These are phyloP conservation scores for Eutrema japonicum DNA, from an alignment of 345 rosid species.

Conservation along the genomic window DNA sequence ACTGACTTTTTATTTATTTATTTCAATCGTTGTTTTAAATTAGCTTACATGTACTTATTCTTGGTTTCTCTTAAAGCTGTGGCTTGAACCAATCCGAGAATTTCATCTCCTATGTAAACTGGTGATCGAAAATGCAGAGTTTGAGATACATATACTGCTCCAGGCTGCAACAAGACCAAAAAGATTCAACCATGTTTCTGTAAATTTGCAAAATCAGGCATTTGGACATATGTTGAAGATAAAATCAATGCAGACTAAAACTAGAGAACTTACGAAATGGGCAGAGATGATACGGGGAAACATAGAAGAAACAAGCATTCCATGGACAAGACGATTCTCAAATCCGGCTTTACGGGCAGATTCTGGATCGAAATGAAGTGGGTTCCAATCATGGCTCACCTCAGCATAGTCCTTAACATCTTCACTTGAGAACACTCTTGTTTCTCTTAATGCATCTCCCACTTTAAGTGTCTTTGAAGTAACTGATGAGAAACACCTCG, in stretches of 20 bases:
- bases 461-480: conserved; percentile 48
- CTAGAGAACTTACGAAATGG: conserved; percentile 61
- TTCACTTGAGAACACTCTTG: conserved; percentile 63
- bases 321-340: conserved; percentile 76
- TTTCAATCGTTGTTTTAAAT: neutral
- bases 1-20: neutral
- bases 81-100: conserved; percentile 62
- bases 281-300: conserved; percentile 82
- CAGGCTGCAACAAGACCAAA: conserved; percentile 57
- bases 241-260: neutral
- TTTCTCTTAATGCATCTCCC: conserved; percentile 64
- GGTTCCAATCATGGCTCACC: conserved; percentile 75
- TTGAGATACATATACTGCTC: conserved; percentile 85
- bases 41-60: conserved; percentile 65
- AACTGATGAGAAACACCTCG: conserved; percentile 55
- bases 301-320: conserved; percentile 86
- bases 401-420: conserved; percentile 71
- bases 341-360: conserved; percentile 64
- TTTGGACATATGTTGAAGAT: neutral
- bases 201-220: neutral
- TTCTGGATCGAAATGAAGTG: conserved; percentile 73
- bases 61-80: conserved; percentile 58
- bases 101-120: conserved; percentile 70
- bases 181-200: conserved; percentile 33
- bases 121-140: conserved; percentile 78